Base-by-base conservation (phyloP, 306 rosid species). In the Begonia fuchsioides region DNA sequence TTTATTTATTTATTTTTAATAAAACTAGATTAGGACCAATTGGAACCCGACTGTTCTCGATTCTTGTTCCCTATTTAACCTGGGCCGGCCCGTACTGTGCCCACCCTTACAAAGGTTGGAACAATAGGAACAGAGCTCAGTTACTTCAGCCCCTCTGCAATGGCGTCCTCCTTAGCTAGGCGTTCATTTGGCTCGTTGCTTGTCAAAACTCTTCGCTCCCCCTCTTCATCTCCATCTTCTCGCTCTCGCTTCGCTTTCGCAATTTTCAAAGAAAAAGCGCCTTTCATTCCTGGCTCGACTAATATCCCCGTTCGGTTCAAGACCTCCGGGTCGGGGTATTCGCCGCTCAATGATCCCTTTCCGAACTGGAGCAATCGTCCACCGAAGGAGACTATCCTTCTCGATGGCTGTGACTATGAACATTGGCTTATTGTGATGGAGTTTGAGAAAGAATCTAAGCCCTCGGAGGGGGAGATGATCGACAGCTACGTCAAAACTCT, bases 311-410 rank as follows among this genome's bases (percentile, higher is more conserved):
- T 67, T 69, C 87, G 87, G 6, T 17, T 32, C 51, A 76, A 71
- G 61, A 48, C 78, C 12, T 78, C 92, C 5, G 84, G 86, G 38
- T 44, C 90, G 49, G 94, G 93, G 13, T 77, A 85, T 75, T 81
- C 95, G 9, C 92, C 92, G 4, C 61, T 79, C 39, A 71, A 79
- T 54, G 95, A 90, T 39, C 82, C 98, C 3, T 57, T 82, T 10
- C 97, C 93, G 3, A 88, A 81, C 49, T 88, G 93, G 97, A 88
- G 86, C 56, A 84, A 88, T 55, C 93, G 93, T 11, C 95, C 95
- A 1, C 86, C 88, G 1, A 84, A 81, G 73, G 95, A 84, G 44
- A 81, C 93, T 17, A 78, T 88, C 63, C 82, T 88, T 35, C 90
- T 88, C 4, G 90, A 81, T 63, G 97, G 97, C 47, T 88, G 97